Evolutionary conservation across 306 rosid species (phyloP).

Genomic region (Pyrus bretschneideri): DNA sequence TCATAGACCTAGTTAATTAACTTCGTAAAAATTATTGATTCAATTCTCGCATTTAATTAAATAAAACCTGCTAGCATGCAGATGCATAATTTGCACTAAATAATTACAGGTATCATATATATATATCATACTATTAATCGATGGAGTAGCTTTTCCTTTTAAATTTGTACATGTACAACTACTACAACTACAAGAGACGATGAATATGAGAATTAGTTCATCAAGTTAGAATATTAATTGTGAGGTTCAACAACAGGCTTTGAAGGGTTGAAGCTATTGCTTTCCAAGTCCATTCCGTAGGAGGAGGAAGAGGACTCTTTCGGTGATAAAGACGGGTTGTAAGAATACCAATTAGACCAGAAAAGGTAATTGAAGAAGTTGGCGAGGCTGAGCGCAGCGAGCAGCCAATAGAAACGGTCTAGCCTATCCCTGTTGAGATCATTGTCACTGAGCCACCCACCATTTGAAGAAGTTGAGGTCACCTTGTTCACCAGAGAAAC

Average conservation of each 20-base stretch:
- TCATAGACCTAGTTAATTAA: neutral
- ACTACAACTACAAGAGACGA: neutral
- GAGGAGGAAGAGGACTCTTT: neutral
- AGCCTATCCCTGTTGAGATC: constrained; percentile 48
- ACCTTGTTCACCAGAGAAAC: constrained; percentile 46
- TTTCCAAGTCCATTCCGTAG: constrained; percentile 17
- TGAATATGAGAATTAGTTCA: neutral
- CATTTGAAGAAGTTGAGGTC: constrained; percentile 16
- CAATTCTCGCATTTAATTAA: too few species aligned
- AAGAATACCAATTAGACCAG: constrained; percentile 46
- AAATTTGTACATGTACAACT: neutral
- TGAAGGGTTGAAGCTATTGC: constrained; percentile 5
- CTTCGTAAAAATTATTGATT: too few species aligned
- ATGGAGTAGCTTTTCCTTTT: neutral
- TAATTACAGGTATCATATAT: neutral
- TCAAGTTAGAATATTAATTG: neutral
- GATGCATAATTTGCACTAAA: neutral
- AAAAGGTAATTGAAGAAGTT: constrained; percentile 49
- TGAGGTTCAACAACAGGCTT: neutral
- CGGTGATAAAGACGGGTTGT: constrained; percentile 18
- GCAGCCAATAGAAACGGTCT: constrained; percentile 56
- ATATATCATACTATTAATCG: neutral
- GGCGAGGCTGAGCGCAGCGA: constrained; percentile 46
- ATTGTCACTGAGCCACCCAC: constrained; percentile 52
- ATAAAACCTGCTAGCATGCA: neutral